These are phyloP conservation scores for Dryas drummondii DNA, from an alignment of 306 rosid genomes.

Conservation along the genomic window DNA sequence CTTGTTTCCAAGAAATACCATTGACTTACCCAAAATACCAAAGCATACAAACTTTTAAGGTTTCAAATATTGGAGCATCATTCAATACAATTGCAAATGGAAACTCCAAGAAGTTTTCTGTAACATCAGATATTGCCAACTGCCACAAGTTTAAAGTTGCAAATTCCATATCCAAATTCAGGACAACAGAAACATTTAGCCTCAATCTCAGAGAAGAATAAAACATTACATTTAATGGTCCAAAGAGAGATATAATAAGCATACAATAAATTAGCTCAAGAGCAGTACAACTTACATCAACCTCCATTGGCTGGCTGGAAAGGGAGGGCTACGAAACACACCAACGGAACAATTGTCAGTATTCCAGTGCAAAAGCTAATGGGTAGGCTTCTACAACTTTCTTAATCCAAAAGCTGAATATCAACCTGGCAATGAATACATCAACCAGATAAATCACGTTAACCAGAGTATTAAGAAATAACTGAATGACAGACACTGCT, in stretches of 20 bases:
- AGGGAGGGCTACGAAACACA: not conserved
- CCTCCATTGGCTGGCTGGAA: constrained; percentile 72
- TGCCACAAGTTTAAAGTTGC: not conserved
- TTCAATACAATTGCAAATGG: not conserved
- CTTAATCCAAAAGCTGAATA: constrained; percentile 9
- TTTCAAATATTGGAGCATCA: not conserved
- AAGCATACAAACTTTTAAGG: not conserved
- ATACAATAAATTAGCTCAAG: constrained; percentile 1
- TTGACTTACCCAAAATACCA: not conserved
- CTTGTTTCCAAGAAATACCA: not conserved
- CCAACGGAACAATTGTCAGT: constrained; percentile 21
- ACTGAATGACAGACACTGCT: not conserved
- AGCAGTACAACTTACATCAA: constrained; percentile 64
- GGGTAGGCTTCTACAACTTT: not conserved
- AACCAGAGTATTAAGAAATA: not conserved
- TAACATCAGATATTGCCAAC: not conserved
- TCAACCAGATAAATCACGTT: not conserved
- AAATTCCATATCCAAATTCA: not conserved
- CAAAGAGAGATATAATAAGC: not conserved
- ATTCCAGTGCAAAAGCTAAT: not conserved
- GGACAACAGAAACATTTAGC: not conserved
- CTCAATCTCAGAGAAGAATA: not conserved
- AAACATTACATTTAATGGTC: not conserved
- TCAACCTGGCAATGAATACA: not conserved
- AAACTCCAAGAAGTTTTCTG: no score